phyloP scores from a whole-genome alignment of 2,329 filamentous ascomycete species.

The Penicillium crustosum region DNA sequence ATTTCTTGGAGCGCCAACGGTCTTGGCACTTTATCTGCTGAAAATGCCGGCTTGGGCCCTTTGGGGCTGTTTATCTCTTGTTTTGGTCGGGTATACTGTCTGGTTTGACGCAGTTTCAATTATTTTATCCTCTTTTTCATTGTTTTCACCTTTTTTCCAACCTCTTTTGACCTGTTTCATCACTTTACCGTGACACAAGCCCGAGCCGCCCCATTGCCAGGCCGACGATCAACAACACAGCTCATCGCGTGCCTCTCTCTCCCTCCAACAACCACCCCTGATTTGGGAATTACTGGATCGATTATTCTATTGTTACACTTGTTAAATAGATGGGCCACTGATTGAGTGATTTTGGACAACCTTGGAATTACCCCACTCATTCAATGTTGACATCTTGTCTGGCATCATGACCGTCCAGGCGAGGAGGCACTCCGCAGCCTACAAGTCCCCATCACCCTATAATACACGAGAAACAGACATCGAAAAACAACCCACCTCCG shows the following conservation, averaged over 20 bases:
- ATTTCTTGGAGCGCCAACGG: constrained; percentile 6
- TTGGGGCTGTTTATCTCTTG: not conserved
- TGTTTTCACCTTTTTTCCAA: not conserved
- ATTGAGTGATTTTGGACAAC: constrained; percentile 5
- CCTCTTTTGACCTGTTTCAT: not conserved
- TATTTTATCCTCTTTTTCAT: not conserved
- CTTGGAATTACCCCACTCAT: constrained; percentile 4
- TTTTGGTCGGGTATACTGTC: not conserved
- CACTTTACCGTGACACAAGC: not conserved
- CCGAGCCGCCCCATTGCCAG: constrained; percentile 18
- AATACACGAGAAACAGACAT: constrained; percentile 31
- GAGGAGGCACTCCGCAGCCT: constrained; percentile 32
- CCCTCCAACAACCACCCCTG: constrained; percentile 6
- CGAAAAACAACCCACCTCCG: constrained; percentile 31
- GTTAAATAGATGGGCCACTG: constrained; percentile 6
- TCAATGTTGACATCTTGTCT: constrained; percentile 25
- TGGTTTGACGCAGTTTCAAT: not conserved
- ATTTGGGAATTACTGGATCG: not conserved
- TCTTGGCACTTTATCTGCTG: constrained; percentile 5
- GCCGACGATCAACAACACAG: constrained; percentile 23
- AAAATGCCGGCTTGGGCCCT: not conserved
- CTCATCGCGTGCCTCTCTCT: constrained; percentile 15
- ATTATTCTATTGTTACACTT: not conserved
- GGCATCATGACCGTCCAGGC: constrained; percentile 33
- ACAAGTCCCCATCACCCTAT: constrained; percentile 27